Conservation (phyloP, 352 stramenopile genomes). For the Globisporangium okanoganense region DNA sequence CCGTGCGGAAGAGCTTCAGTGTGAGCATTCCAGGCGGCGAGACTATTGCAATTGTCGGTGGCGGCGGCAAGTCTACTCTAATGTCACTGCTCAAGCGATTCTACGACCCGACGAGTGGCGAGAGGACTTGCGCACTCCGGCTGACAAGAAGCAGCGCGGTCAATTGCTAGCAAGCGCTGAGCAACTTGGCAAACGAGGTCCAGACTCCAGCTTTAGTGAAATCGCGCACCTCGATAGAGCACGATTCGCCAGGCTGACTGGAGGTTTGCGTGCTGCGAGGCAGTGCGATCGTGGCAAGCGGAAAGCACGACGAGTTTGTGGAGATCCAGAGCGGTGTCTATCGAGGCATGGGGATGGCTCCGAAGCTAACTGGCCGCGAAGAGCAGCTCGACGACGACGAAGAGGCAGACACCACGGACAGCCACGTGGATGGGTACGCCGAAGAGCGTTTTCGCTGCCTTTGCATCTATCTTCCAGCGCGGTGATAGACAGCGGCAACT, state of each 20-base stretch:
- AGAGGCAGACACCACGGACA: background rate
- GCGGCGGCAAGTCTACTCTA: background rate
- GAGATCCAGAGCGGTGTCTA: constrained; percentile 64
- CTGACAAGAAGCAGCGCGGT: constrained; percentile 35
- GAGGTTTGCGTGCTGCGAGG: constrained; percentile 46
- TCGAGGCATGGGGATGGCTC: constrained; percentile 72
- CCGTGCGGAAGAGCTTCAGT: background rate
- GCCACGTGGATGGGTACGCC: background rate
- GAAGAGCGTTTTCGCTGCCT: no score
- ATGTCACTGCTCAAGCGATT: background rate
- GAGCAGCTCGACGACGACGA: constrained; percentile 13
- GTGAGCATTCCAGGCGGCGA: background rate
- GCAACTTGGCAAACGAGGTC: constrained; percentile 25
- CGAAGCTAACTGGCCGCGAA: constrained; percentile 18
- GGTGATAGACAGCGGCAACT: background rate
- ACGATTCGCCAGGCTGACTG: constrained; percentile 47
- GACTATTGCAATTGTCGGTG: background rate
- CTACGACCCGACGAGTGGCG: background rate
- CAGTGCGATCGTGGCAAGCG: constrained; percentile 40
- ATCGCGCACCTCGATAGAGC: constrained; percentile 90
- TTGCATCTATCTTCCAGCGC: no score
- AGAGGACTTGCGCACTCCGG: constrained; percentile 28
- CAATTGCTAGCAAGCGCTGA: constrained; percentile 15
- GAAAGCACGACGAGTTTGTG: constrained; percentile 37
- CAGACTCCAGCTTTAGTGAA: constrained; percentile 89